These are phyloP conservation scores for Sordariomycetes sp. DNA, from an alignment of 2,329 filamentous ascomycete species.

Conservation along the genomic window DNA sequence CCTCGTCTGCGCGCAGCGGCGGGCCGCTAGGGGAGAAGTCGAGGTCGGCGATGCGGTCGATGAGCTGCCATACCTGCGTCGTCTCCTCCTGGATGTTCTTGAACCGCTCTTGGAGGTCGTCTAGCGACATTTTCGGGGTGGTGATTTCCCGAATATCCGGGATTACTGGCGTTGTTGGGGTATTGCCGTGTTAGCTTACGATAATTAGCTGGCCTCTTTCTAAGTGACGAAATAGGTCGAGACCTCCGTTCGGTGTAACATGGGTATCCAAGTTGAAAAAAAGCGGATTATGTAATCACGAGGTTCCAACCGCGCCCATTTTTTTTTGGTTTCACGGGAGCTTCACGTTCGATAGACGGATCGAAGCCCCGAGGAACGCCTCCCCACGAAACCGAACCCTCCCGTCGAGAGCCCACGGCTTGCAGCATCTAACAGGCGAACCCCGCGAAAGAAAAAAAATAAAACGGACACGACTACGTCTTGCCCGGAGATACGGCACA, in stretches of 20 bases:
- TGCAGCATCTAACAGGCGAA: not conserved
- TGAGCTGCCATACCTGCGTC: slow-evolving; percentile 41
- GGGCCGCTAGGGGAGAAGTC: slow-evolving; percentile 45
- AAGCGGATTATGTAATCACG: not conserved
- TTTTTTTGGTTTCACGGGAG: not conserved
- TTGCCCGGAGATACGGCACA: not conserved
- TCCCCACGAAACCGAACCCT: not conserved
- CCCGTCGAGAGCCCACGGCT: not conserved
- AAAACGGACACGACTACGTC: not conserved
- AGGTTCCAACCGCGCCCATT: not conserved
- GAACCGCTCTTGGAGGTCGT: slow-evolving; percentile 49
- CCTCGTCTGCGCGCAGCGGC: slow-evolving; percentile 32
- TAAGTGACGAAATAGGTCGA: slow-evolving; percentile 9
- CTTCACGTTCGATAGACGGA: not conserved
- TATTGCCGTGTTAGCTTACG: not conserved
- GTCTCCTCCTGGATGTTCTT: slow-evolving; percentile 47
- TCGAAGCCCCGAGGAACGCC: not conserved
- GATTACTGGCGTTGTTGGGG: not conserved
- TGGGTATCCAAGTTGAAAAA: too few species aligned
- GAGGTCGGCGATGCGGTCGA: slow-evolving; percentile 43
- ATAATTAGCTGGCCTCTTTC: slow-evolving; percentile 10
- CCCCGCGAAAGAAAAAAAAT: too few species aligned
- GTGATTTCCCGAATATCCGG: not conserved
- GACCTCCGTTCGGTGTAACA: not conserved
- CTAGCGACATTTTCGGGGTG: slow-evolving; percentile 33